Percentiles rank a stretch among this genome's conserved stretches.
These are phyloP conservation scores for Wickerhamiella slavikovae DNA, from an alignment of 805 yeast species.

Conservation along the genomic window DNA sequence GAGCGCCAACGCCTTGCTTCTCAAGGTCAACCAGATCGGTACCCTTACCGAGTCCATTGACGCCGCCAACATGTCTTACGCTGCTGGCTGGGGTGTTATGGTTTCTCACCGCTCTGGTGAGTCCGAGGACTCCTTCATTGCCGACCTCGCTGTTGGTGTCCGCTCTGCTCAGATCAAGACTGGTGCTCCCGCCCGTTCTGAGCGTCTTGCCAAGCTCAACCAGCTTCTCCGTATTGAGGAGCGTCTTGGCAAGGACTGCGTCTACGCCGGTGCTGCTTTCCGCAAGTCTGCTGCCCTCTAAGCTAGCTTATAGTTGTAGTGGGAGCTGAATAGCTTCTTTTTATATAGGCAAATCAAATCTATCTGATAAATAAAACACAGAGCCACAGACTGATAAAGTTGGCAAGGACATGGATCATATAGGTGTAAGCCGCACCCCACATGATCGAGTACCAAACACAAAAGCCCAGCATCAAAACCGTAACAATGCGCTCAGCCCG, in stretches of 20 bases:
- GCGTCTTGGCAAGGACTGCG: slow-evolving; percentile 93
- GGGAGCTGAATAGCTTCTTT: no score
- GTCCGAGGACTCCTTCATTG: slow-evolving; percentile 96
- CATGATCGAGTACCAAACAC: slow-evolving; percentile 38
- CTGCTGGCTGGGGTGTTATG: slow-evolving; percentile 99
- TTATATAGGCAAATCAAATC: no score
- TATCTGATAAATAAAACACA: background rate
- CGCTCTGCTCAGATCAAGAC: slow-evolving; percentile 98
- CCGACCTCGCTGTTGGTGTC: slow-evolving; percentile 93
- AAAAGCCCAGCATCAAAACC: slow-evolving; percentile 24
- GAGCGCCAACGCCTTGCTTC: slow-evolving; percentile 81
- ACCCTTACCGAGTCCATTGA: slow-evolving; percentile 86
- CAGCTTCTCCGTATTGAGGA: slow-evolving; percentile 97
- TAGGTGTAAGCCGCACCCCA: slow-evolving; percentile 62
- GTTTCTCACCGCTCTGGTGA: slow-evolving; percentile 99
- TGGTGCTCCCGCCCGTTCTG: slow-evolving; percentile 99
- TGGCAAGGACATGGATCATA: slow-evolving; percentile 60
- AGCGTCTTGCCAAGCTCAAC: slow-evolving; percentile 97
- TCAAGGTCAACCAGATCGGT: slow-evolving; percentile 99
- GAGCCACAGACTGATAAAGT: slow-evolving; percentile 18
- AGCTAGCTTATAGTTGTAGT: no score
- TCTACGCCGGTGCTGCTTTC: slow-evolving; percentile 88
- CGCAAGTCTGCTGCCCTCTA: slow-evolving; percentile 21
- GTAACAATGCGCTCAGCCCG: slow-evolving; percentile 16
- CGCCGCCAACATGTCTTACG: slow-evolving; percentile 89